phyloP scores from a whole-genome alignment of 2,329 filamentous ascomycete species.

The Aspergillus flavus region DNA sequence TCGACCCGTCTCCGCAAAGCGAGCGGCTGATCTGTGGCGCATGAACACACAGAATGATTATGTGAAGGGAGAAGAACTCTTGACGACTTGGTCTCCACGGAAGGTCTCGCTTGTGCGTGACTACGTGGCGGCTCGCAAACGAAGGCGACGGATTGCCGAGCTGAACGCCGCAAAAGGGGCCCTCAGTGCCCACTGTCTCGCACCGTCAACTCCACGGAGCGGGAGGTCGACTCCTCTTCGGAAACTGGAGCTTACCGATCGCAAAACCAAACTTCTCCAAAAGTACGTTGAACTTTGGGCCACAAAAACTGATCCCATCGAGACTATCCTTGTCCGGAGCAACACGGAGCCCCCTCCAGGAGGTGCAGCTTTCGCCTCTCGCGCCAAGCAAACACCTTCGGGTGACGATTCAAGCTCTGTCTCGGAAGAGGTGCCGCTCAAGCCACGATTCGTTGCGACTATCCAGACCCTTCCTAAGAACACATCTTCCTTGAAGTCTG shows the following conservation, averaged over 20 bases:
- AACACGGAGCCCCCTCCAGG: slow-evolving; percentile 48
- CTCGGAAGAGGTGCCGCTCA: slow-evolving; percentile 39
- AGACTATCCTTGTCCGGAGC: slow-evolving; percentile 46
- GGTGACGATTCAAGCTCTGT: slow-evolving; percentile 31
- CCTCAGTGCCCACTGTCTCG: slow-evolving; percentile 43
- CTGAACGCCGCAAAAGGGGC: slow-evolving; percentile 66
- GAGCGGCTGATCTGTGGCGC: slow-evolving; percentile 90
- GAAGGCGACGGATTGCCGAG: slow-evolving; percentile 73
- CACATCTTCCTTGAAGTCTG: slow-evolving; percentile 76
- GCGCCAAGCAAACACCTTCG: slow-evolving; percentile 19
- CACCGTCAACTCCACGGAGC: slow-evolving; percentile 36
- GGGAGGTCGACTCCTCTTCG: slow-evolving; percentile 41
- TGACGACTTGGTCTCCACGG: slow-evolving; percentile 82
- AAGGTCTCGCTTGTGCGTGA: slow-evolving; percentile 91
- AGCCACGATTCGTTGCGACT: slow-evolving; percentile 72
- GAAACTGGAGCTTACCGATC: slow-evolving; percentile 38
- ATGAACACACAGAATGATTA: slow-evolving; percentile 95
- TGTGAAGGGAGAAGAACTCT: slow-evolving; percentile 89
- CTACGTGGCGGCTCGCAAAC: slow-evolving; percentile 74
- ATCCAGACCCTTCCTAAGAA: slow-evolving; percentile 82
- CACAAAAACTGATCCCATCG: slow-evolving; percentile 43
- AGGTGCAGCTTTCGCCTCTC: slow-evolving; percentile 36
- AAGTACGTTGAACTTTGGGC: slow-evolving; percentile 48
- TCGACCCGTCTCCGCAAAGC: slow-evolving; percentile 85
- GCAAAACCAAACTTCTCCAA: slow-evolving; percentile 41